Evolutionary conservation across 768 basidiomycete species (phyloP), one percentile per base, ranked within the genome.

Genomic region (Panaeolus cyanescens): DNA sequence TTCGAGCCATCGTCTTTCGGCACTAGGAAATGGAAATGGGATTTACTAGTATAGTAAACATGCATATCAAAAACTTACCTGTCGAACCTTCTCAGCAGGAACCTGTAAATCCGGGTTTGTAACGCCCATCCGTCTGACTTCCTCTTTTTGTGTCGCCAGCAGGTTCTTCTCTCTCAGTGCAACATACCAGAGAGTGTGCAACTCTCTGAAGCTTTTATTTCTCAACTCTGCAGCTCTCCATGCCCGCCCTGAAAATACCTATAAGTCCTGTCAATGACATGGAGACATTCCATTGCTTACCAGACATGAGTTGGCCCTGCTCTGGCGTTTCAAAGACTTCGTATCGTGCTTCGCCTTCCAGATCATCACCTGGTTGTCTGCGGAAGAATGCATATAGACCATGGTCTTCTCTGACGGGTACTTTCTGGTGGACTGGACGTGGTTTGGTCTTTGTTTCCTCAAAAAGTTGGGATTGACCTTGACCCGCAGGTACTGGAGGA

Each of bases 151-250:
- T 8, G 95, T 93, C 9, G 92, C 90, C 59, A 98, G 80, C 28
- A 96, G 79, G 75, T 99, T 99, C 3, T 92, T 85, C 74, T 99
- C 97, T 64, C 93, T 82, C 50, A 95, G 69, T 25, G 94, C 78
- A 54, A 98, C 82, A 72, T 96, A 98, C 96, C 97, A 99, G 34
- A 99, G 81, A 8, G 88, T 91, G 74, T 99, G 97, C 63, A 99
- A 78, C 71, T 99, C 96, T 62, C 86, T 84, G 80, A 99, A 99
- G 64, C 87, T 92, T 75, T 98, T 98, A 57, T 89, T 80, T 34
- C 97, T 84, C 50, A 99, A 82, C 70, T 99, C 97, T 9, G 85
- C 80, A 6, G 95, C 89, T 57, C 77, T 83, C 96, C 96, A 99
- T 25, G 92, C 80, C 56, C 96, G 86, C 37, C 95, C 96, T 96